Evolutionary conservation across 805 yeast species (phyloP).

Genomic region (Henningerozyma blattae): DNA sequence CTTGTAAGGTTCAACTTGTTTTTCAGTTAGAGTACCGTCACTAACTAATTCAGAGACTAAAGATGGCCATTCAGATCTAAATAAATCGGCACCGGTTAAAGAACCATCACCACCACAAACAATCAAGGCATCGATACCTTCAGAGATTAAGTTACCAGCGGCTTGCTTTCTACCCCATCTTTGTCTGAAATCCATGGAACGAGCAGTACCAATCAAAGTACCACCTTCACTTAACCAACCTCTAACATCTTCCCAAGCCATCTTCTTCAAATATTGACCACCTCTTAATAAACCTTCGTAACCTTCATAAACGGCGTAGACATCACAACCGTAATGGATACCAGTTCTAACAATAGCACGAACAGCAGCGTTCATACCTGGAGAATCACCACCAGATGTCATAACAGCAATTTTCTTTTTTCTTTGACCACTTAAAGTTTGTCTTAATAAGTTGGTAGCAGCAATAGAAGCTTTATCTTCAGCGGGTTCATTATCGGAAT

Average conservation of each 20-base stretch:
- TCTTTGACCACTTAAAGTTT: conserved; percentile 8
- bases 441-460: conserved; percentile 10
- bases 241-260: conserved; percentile 91
- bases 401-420: conserved; percentile 65
- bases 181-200: conserved; percentile 78
- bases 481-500: conserved; percentile 4
- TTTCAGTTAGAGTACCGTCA: conserved; percentile 43
- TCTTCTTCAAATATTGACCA: conserved; percentile 62
- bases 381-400: conserved; percentile 99
- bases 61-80: conserved; percentile 91
- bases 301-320: conserved; percentile 87
- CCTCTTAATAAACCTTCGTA: conserved; percentile 88
- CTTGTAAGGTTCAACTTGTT: conserved; percentile 48
- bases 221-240: conserved; percentile 92
- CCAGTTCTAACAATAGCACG: conserved; percentile 93
- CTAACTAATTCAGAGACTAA: conserved; percentile 59
- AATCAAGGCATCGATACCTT: conserved; percentile 88
- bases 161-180: conserved; percentile 75
- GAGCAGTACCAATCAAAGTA: conserved; percentile 91
- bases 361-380: conserved; percentile 96
- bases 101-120: conserved; percentile 99
- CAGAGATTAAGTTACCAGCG: conserved; percentile 69
- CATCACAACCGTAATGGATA: conserved; percentile 77
- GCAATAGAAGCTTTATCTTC: conserved; percentile 8
- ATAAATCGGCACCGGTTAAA: conserved; percentile 90